Evolutionary conservation across 768 basidiomycete genomes (phyloP), one percentile per base, ranked within the genome.

Genomic region (Hygrocybe coccinea): DNA sequence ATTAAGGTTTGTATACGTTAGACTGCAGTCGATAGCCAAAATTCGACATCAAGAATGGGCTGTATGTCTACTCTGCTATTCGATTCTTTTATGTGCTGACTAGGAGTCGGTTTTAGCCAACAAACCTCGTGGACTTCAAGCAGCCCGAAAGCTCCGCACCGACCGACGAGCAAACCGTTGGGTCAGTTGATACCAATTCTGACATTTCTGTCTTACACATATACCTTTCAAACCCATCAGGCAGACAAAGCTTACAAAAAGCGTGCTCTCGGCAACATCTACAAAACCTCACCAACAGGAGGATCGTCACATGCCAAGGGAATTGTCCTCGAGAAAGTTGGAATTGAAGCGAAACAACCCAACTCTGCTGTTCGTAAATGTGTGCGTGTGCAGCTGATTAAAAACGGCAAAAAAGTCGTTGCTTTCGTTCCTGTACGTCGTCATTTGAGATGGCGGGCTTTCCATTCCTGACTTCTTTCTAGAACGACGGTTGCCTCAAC

Each of bases 341-440:
- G 97, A 71, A 95, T 99, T 61, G 97, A 99, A 80, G 95, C 97
- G 71, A 99, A 99, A 79, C 97, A 99, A 76, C 97, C 97, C 78
- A 99, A 99, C 84, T 99, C 97, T 71, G 97, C 97, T 73, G 98
- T 99, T 76, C 94, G 97, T 75, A 99, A 99, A 76, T 99, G 97
- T 80, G 97, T 99, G 64, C 93, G 97, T 79, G 97, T 99, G 60
- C 97, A 99, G 69, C 82, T 99, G 65, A 98, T 99, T 75, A 99
- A 99, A 85, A 99, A 99, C 79, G 97, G 97, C 63, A 99, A 99
- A 88, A 98, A 98, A 75, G 95, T 99, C 71, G 98, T 95, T 60
- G 97, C 97, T 68, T 99, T 99, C 87, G 97, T 98, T 38, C 95
- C 95, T 59, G 91, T 91, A 66, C 63, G 91, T 83, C 9, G 44